Percentiles rank a stretch among this genome's conserved stretches.
phyloP scores from a whole-genome alignment of 306 rosid genomes.

The Cicer chorassanicum region DNA sequence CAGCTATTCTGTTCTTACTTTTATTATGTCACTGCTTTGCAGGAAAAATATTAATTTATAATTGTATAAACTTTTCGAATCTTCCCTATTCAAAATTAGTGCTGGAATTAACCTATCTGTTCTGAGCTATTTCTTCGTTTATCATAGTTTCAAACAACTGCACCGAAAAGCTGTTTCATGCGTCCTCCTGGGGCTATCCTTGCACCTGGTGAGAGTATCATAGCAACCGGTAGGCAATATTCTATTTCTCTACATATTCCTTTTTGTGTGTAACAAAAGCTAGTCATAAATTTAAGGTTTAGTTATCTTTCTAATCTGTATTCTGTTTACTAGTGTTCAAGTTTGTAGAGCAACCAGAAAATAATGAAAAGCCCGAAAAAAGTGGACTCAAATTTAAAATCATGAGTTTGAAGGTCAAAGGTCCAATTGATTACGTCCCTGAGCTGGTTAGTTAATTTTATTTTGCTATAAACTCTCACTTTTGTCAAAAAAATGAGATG shows the following conservation, averaged over 20 bases:
- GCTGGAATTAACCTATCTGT: neutral
- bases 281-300: neutral
- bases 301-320: conserved; percentile 32
- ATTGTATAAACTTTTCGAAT: conserved; percentile 17
- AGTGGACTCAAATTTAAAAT: conserved; percentile 93
- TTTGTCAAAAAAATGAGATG: conserved; percentile 15
- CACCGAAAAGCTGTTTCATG: conserved; percentile 99
- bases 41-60: conserved; percentile 6
- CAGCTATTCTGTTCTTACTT: conserved; percentile 31
- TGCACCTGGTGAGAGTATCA: conserved; percentile 91
- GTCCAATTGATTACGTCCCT: conserved; percentile 83
- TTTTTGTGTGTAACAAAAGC: conserved; percentile 19
- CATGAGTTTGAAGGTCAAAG: conserved; percentile 99
- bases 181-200: conserved; percentile 99
- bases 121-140: conserved; percentile 42
- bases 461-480: conserved; percentile 7
- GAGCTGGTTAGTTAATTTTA: conserved; percentile 79
- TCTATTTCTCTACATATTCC: conserved; percentile 4
- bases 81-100: conserved; percentile 5
- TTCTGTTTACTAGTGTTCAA: conserved; percentile 73
- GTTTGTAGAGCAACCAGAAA: conserved; percentile 95
- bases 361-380: conserved; percentile 85
- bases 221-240: conserved; percentile 83
- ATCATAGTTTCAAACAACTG: conserved; percentile 93
- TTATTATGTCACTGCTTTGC: conserved; percentile 31